Evolutionary conservation across 805 yeast genomes (phyloP), one percentile per base, ranked within the genome.

Genomic region (Wickerhamiella allomyrinae): DNA sequence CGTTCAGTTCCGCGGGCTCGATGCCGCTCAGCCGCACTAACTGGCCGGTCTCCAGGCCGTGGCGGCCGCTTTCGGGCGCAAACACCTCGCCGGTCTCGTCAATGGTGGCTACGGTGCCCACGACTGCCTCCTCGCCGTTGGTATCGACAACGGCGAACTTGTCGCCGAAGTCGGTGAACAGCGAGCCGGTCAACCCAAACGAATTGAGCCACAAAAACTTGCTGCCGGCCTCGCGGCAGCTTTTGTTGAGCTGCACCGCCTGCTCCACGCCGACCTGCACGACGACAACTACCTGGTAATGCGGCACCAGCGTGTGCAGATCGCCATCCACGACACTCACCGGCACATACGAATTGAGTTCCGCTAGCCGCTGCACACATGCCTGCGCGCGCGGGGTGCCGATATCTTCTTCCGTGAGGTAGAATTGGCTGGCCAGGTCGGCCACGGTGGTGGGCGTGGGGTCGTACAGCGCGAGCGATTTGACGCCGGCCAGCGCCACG

Each of bases 401-500:
- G 39, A 91, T 58, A 54, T 89, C 95, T 1, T 54, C 54, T 45
- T 73, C 78, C 5, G 71, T 49, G 37, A 91, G 68, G 60, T 86
- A 91, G 66, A 86, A 91, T 59, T 89, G 99, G 10, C 94, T 70
- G 1, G 95, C 82, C 44, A 91, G 69, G 60, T 91, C 97, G 41
- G 63, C 69, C 36, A 85, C 49, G 42, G 68, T 60, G 17, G 81
- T 79, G 1, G 76, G 71, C 15, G 66, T 67, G 10, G 94, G 94
- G 57, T 91, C 99, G 59, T 79, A 84, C 24, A 91, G 61, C 7
- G 93, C 68, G 52, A 91, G 66, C 7, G 94, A 79, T 66, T 91
- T 91, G 53, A 91, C 98, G 56, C 99, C 99, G 2, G 98, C 98
- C 29, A 91, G 69, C 0, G 95, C 93, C 43, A 91, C 85, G 62